Conservation (phyloP, 768 basidiomycete species). For the Hypsizygus marmoreus region DNA sequence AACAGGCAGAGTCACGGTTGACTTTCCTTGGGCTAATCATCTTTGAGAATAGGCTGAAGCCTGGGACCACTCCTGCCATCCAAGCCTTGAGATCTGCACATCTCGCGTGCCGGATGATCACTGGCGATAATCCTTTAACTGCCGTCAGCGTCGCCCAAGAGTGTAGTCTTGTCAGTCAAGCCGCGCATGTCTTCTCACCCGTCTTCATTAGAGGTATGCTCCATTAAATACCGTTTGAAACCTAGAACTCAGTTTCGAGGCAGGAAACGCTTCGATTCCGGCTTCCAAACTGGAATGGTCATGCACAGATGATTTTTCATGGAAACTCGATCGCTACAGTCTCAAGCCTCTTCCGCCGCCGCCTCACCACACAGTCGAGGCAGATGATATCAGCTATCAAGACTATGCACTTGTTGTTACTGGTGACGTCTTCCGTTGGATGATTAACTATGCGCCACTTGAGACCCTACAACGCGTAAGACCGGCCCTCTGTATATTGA, state of each 20-base stretch:
- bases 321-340: conserved; percentile 88
- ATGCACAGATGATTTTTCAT: conserved; percentile 83
- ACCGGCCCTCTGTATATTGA: conserved; percentile 6
- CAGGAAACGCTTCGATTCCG: conserved; percentile 56
- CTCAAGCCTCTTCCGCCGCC: conserved; percentile 78
- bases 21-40: conserved; percentile 94
- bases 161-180: conserved; percentile 85
- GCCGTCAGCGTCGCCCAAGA: conserved; percentile 97
- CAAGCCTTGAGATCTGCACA: conserved; percentile 87
- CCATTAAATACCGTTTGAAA: neutral
- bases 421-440: conserved; percentile 97
- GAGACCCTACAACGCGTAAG: conserved; percentile 92
- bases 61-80: conserved; percentile 88
- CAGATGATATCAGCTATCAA: conserved; percentile 71
- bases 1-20: conserved; percentile 89
- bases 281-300: conserved; percentile 82
- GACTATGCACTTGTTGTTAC: conserved; percentile 93
- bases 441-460: conserved; percentile 90
- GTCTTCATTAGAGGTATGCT: conserved; percentile 69
- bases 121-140: conserved; percentile 95
- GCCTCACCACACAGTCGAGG: conserved; percentile 69
- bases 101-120: conserved; percentile 95
- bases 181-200: conserved; percentile 87
- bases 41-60: conserved; percentile 97
- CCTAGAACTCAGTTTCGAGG: conserved; percentile 1